Base-by-base conservation (phyloP, 1,284 basidiomycete species). In the Fomes fomentarius region DNA sequence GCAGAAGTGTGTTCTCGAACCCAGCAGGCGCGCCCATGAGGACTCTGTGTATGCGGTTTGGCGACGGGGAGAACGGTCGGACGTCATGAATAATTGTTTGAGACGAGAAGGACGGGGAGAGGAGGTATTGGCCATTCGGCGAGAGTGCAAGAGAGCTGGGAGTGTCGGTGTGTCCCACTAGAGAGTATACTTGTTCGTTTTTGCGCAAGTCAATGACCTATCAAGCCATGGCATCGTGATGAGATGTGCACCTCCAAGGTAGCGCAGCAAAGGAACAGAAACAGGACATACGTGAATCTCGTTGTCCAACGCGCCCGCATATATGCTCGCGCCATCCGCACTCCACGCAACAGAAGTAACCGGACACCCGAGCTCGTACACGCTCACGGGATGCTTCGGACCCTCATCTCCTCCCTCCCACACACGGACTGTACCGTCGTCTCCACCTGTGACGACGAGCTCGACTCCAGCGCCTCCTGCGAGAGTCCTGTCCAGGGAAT, bases 291-390 rank as follows among this genome's bases (percentile, higher is more conserved):
- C 94, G 69, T 96, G 93, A 59, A 97, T 88, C 69, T 93, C 92
- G 63, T 98, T 98, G 72, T 97, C 95, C 63, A 98, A 72, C 7
- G 91, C 94, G 9, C 89, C 93, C n/a, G 92, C 84, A 63, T 92
- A 97, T 52, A 95, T 79, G 59, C 84, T 89, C 58, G 90, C 81
- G 0, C 92, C 95, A 66, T 97, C 94, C 35, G 83, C 84, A 63
- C 91, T 90, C 94, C 93, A 97, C 66, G 89, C 91, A 0, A 96
- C 94, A 0, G 89, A 81, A n/a, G 94, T 97, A 25, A 93, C 89
- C 0, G 95, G 94, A 66, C 91, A 91, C 2, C 91, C 91, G 42
- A 96, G 69, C 60, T 94, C 87, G 64, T 94, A 90, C 30, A 87
- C 84, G 19, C 87, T 86, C 12, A 96, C 83, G 21, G 90, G 81